Evolutionary conservation across 2,329 filamentous ascomycete species (phyloP).

Genomic region (Sporothrix dimorphospora): DNA sequence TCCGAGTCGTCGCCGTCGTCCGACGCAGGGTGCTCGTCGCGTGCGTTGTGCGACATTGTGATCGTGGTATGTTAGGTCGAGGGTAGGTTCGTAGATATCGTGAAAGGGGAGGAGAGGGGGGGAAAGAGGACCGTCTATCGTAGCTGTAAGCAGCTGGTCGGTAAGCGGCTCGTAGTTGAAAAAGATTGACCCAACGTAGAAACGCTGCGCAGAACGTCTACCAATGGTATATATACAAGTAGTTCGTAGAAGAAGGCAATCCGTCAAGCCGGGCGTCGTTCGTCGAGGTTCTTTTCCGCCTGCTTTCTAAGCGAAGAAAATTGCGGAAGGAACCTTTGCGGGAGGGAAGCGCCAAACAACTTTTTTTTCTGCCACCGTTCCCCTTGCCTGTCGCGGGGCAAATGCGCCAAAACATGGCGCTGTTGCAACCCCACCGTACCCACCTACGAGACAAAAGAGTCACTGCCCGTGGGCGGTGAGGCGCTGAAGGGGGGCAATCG

Average conservation of each 20-base stretch:
- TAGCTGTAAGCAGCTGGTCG: neutral
- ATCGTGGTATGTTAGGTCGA: neutral
- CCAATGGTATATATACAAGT: neutral
- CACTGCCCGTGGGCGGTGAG: slow-evolving; percentile 11
- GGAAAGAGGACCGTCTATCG: neutral
- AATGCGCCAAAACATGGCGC: neutral
- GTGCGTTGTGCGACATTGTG: slow-evolving; percentile 29
- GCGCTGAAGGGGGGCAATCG: neutral
- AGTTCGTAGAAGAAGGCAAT: neutral
- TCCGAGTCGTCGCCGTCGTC: slow-evolving; percentile 56
- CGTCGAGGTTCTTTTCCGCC: neutral
- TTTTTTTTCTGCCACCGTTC: slow-evolving; percentile 19
- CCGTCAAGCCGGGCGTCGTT: neutral
- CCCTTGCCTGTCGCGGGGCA: neutral
- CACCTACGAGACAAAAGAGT: neutral
- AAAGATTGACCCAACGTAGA: neutral
- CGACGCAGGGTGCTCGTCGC: slow-evolving; percentile 42
- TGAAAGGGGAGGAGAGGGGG: neutral
- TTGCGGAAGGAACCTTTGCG: neutral
- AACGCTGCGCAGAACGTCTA: neutral
- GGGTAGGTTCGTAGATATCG: neutral
- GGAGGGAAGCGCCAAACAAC: neutral
- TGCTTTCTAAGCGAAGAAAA: slow-evolving; percentile 22
- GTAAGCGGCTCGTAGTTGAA: neutral
- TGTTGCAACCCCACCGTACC: neutral